Evolutionary conservation across 441 rosid species (phyloP).

Genomic region (Erysimum cheiri): DNA sequence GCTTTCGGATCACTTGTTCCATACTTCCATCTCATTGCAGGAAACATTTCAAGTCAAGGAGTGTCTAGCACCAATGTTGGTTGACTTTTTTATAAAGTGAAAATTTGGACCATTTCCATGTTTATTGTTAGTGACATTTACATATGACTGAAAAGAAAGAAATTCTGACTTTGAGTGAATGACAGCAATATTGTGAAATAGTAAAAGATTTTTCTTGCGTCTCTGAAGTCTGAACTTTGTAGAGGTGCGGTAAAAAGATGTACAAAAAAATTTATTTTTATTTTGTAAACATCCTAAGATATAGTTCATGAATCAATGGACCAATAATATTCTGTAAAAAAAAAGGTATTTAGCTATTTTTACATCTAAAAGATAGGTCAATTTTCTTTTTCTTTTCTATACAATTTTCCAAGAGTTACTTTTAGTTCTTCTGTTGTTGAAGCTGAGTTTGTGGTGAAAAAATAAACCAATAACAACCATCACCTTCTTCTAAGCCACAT

Average conservation of each 20-base stretch:
- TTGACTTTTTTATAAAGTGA: no score
- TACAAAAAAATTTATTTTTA: neutral
- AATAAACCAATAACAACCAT: slow-evolving; percentile 9
- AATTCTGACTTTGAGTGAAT: no score
- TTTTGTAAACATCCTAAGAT: slow-evolving; percentile 3
- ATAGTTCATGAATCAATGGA: slow-evolving; percentile 21
- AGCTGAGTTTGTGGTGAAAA: slow-evolving; percentile 21
- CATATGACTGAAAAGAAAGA: no score
- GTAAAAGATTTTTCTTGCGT: no score
- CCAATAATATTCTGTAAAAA: neutral
- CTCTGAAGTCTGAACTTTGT: no score
- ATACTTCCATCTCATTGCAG: no score
- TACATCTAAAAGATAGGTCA: slow-evolving; percentile 34
- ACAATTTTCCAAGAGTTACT: slow-evolving; percentile 30
- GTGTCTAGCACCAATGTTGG: no score
- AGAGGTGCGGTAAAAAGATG: neutral
- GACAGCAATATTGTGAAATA: no score
- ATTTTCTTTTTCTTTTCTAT: slow-evolving; percentile 15
- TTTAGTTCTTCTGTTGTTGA: slow-evolving; percentile 13
- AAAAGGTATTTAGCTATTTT: slow-evolving; percentile 18
- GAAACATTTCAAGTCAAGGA: no score
- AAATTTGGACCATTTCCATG: no score
- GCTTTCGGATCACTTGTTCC: no score
- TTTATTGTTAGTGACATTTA: no score
- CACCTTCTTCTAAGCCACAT: slow-evolving; percentile 58